Conservation (phyloP, 352 stramenopile species). For the Pythium myriotylum region DNA sequence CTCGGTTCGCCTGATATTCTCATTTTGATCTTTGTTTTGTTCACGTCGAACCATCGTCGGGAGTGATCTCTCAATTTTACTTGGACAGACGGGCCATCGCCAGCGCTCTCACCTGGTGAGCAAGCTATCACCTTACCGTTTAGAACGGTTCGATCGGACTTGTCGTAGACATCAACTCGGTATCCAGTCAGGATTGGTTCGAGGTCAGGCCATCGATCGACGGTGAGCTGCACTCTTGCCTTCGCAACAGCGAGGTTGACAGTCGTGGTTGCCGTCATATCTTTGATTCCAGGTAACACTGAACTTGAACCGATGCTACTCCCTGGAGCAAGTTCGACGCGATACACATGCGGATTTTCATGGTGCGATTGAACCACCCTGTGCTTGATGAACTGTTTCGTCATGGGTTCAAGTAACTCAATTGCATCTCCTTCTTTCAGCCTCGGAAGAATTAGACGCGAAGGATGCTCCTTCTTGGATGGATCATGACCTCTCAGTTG, state of each 20-base stretch:
- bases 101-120: neutral
- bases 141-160: constrained; percentile 21
- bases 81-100: constrained; percentile 1
- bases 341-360: constrained; percentile 5
- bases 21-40: constrained; percentile 29
- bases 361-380: constrained; percentile 5
- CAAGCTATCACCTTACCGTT: constrained; percentile 21
- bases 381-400: constrained; percentile 28
- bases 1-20: constrained; percentile 9
- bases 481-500: constrained; percentile 4
- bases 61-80: constrained; percentile 27
- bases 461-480: neutral
- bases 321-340: neutral
- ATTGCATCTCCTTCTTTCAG: constrained; percentile 11
- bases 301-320: constrained; percentile 12
- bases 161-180: constrained; percentile 32
- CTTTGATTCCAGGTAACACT: neutral
- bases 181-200: constrained; percentile 5
- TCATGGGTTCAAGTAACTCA: constrained; percentile 20
- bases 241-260: constrained; percentile 13
- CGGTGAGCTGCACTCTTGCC: constrained; percentile 10
- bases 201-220: constrained; percentile 5
- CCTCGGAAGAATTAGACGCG: neutral
- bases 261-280: too few relatives aligned
- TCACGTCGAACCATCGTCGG: constrained; percentile 24